Conservation (phyloP, 2,329 filamentous ascomycete species). For the Sordariomycetes sp. region DNA sequence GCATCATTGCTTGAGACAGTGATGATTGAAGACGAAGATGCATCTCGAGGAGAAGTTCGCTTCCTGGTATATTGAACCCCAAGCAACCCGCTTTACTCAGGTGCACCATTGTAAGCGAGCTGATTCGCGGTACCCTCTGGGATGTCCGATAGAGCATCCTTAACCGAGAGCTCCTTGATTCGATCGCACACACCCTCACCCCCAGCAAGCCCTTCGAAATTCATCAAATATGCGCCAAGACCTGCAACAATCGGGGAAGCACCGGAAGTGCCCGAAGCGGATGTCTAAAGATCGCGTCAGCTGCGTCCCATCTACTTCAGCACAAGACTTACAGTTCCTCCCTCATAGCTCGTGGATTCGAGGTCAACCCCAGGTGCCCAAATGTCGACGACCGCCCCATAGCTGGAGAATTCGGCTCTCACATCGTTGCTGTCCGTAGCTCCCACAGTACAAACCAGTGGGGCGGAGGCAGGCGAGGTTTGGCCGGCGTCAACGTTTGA, state of each 20-base stretch:
- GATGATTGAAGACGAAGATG: no score
- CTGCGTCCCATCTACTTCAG: not conserved
- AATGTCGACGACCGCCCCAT: slow-evolving; percentile 23
- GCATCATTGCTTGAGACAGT: no score
- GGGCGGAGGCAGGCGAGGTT: slow-evolving; percentile 30
- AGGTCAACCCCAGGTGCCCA: slow-evolving; percentile 28
- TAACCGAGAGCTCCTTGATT: slow-evolving; percentile 53
- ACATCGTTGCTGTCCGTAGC: slow-evolving; percentile 24
- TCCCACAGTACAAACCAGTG: slow-evolving; percentile 35
- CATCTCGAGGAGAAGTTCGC: no score
- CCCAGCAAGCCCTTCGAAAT: slow-evolving; percentile 34
- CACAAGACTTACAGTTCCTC: slow-evolving; percentile 2
- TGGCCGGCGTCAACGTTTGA: slow-evolving; percentile 24
- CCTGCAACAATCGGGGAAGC: slow-evolving; percentile 85
- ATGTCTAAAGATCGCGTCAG: slow-evolving; percentile 2
- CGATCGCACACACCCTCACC: slow-evolving; percentile 30
- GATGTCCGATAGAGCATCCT: slow-evolving; percentile 65
- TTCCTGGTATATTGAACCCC: no score
- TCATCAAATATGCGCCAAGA: slow-evolving; percentile 72
- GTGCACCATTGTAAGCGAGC: slow-evolving; percentile 47
- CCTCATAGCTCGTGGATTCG: slow-evolving; percentile 20
- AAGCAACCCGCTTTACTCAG: no score
- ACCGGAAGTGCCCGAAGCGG: slow-evolving; percentile 93
- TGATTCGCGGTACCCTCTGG: slow-evolving; percentile 76
- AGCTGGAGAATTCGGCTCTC: slow-evolving; percentile 35